Conservation (phyloP, 805 yeast genomes). For the Teunomyces stri region DNA sequence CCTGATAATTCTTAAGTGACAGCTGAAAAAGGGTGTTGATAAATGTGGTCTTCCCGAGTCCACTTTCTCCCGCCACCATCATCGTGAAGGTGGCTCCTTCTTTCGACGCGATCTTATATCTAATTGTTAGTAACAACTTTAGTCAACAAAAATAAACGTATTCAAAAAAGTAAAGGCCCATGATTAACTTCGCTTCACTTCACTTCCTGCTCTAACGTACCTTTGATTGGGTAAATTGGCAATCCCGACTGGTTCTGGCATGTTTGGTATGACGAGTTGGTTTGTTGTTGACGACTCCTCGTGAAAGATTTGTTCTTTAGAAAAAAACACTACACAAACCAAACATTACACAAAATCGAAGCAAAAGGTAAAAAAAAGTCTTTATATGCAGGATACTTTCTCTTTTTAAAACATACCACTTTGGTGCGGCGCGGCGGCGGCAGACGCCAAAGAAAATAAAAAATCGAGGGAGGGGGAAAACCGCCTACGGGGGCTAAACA, state of each 20-base stretch:
- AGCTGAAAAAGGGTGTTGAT: constrained; percentile 83
- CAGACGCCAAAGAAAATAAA: too few species aligned
- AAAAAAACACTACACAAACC: background rate
- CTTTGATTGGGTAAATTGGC: constrained; percentile 74
- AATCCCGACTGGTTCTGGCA: constrained; percentile 65
- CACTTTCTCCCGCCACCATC: constrained; percentile 89
- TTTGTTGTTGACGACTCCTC: background rate
- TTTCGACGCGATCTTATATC: constrained; percentile 72
- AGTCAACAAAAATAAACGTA: too few species aligned
- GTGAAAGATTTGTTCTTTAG: background rate
- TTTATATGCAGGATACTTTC: too few species aligned
- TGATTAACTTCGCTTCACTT: too few species aligned
- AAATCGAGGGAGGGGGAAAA: too few species aligned
- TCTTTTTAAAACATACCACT: too few species aligned
- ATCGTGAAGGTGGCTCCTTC: constrained; percentile 76
- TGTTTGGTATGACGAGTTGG: constrained; percentile 9
- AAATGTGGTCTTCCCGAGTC: constrained; percentile 90
- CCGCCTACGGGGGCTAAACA: background rate
- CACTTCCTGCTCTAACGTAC: constrained; percentile 31
- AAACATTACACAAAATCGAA: background rate
- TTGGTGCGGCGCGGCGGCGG: background rate
- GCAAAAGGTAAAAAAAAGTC: too few species aligned
- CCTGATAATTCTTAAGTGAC: constrained; percentile 57
- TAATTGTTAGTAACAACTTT: constrained; percentile 23
- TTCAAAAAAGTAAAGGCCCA: too few species aligned